Conservation (phyloP, 495 filamentous ascomycete species). For the Neurospora sp. region DNA sequence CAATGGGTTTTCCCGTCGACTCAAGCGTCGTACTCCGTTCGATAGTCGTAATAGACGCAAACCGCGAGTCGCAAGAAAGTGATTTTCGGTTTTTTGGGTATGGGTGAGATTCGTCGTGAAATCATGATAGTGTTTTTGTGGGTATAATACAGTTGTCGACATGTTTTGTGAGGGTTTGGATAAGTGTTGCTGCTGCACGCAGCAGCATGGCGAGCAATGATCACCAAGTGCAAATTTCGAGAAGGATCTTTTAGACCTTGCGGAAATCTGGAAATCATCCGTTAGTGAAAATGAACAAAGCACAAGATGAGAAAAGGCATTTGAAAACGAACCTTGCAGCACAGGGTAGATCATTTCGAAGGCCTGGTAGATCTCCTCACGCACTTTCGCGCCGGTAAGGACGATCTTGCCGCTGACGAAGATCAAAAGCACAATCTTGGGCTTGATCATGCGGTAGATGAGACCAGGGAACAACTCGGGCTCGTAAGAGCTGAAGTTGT, state of each 20-base stretch:
- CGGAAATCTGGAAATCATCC: slow-evolving; percentile 30
- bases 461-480: slow-evolving; percentile 97
- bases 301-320: slow-evolving; percentile 11
- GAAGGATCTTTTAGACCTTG: slow-evolving; percentile 30
- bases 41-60: slow-evolving; percentile 8
- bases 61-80: background rate
- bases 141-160: slow-evolving; percentile 25
- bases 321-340: slow-evolving; percentile 57
- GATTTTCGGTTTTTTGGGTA: slow-evolving; percentile 12
- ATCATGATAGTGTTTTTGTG: slow-evolving; percentile 44
- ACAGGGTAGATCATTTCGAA: slow-evolving; percentile 99
- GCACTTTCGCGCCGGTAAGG: slow-evolving; percentile 93
- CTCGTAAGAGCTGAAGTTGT: slow-evolving; percentile 99
- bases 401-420: slow-evolving; percentile 99
- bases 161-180: background rate
- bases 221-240: background rate
- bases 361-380: slow-evolving; percentile 97
- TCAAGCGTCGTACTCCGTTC: background rate
- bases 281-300: slow-evolving; percentile 7
- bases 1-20: slow-evolving; percentile 10
- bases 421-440: slow-evolving; percentile 97
- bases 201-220: background rate
- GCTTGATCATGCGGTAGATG: slow-evolving; percentile 99
- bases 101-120: slow-evolving; percentile 33
- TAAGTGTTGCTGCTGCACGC: slow-evolving; percentile 15